Evolutionary conservation across 78 protist species (phyloP).

Genomic region (Monosiga brevicollis): DNA sequence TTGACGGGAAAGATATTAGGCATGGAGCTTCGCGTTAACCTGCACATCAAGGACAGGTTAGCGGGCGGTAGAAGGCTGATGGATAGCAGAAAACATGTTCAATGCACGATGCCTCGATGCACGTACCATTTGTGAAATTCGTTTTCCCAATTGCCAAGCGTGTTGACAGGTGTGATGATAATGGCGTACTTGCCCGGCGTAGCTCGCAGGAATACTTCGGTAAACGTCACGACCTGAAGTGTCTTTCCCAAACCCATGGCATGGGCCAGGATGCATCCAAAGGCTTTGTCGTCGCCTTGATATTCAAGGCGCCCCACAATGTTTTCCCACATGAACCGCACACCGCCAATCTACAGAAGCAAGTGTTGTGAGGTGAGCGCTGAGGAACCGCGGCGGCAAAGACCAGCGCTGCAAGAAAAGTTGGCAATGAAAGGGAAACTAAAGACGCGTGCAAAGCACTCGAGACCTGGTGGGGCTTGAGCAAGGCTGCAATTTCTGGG

Average conservation of each 20-base stretch:
- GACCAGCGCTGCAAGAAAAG: no score
- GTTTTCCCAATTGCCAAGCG: slow-evolving; percentile 21
- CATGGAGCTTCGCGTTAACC: no score
- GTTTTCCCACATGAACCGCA: slow-evolving; percentile 51
- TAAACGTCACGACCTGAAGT: slow-evolving; percentile 27
- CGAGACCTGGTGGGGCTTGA: slow-evolving; percentile 59
- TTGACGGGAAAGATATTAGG: no score
- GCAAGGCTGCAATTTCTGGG: slow-evolving; percentile 4
- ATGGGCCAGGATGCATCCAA: slow-evolving; percentile 72
- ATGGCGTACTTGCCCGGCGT: background rate
- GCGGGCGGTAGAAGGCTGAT: no score
- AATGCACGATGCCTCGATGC: no score
- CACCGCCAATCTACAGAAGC: slow-evolving; percentile 56
- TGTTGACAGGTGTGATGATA: slow-evolving; percentile 6
- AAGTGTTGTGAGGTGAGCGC: no score
- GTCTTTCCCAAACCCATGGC: slow-evolving; percentile 84
- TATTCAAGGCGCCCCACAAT: slow-evolving; percentile 2
- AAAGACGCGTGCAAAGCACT: no score
- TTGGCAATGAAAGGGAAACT: no score
- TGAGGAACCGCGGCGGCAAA: no score
- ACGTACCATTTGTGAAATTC: slow-evolving; percentile 27
- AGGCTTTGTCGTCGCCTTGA: background rate
- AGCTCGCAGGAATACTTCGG: slow-evolving; percentile 19
- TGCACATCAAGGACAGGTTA: no score
- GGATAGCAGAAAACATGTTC: no score